Conservation (phyloP, 202 grass and related monocot genomes). For the Dendrocalamus latiflorus region DNA sequence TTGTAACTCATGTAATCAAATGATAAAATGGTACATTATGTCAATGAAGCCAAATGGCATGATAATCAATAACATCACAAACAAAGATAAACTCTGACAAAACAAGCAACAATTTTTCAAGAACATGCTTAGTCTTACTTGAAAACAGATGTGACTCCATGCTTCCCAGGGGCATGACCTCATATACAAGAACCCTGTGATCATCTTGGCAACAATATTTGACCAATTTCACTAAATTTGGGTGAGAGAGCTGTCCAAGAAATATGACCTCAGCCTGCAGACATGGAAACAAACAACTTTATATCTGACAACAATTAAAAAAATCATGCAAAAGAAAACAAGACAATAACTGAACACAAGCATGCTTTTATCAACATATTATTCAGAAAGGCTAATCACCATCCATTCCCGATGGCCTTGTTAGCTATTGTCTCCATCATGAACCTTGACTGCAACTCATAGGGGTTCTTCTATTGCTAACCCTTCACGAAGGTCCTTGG, state of each 20-base stretch:
- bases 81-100: not conserved
- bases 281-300: not conserved
- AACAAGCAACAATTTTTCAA: not conserved
- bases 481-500: conserved; percentile 39
- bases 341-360: not conserved
- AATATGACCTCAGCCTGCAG: conserved; percentile 90
- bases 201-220: conserved; percentile 88
- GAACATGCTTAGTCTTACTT: conserved; percentile 31
- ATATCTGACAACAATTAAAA: conserved; percentile 9
- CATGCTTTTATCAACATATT: not conserved
- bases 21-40: too few relatives aligned
- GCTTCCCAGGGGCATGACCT: conserved; percentile 79
- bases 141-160: conserved; percentile 81
- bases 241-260: conserved; percentile 90
- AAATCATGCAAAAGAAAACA: conserved; percentile 10
- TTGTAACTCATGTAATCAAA: too few relatives aligned
- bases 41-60: too few relatives aligned
- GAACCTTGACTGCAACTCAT: conserved; percentile 86
- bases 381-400: conserved; percentile 48
- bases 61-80: too few relatives aligned
- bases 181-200: conserved; percentile 77
- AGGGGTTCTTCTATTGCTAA: conserved; percentile 43
- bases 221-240: conserved; percentile 88
- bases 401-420: conserved; percentile 95
- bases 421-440: conserved; percentile 83